Base-by-base conservation (phyloP, 2,329 filamentous ascomycete genomes). In the Colletotrichum orchidophilum region DNA sequence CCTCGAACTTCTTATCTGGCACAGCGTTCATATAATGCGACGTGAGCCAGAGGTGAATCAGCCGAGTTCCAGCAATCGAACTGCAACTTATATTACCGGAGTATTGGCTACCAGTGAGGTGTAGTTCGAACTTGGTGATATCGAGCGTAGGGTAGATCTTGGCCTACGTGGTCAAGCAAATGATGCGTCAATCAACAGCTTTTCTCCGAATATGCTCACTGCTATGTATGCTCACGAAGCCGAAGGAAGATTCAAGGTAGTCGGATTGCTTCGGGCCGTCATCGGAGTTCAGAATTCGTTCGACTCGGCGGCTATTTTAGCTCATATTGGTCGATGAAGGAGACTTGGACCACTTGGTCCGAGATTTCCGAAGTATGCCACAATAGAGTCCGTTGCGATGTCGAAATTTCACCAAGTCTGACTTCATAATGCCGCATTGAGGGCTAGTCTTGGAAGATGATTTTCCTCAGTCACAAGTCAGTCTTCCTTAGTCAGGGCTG, bases 11-110 rank as follows among this genome's bases (percentile, higher is more conserved):
- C 67, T 57, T 68, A 62, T 63, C 42, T 4, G 29, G 68, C 42
- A 42, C 58, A 59, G 68, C 42, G 58, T 35, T 26, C 42, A 54
- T 67, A 39, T 63, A 21, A 68, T 68, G 58, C 42, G 63, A 68
- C 68, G 9, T 35, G 12, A 24, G 5, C 21, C 13, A 71, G 63
- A 52, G 67, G 50, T 67, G 35, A 57, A 62, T 31, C n/a, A 66
- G 52, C 9, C 26, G 9, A 24, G 24, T 31, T 12, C 53, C 13
- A 31, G 39, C 8, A n/a, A 50, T 21, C 13, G 21, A 21, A 13
- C 52, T 29, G 29, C 49, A 67, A 39, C 24, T 53, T 21, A 58
- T 21, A 33, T 26, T 29, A 31, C 39, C 5, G 5, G 35, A 63
- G 58, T 57, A 67, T 63, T 46, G 49, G 63, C 8, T 18, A 39